Conservation (phyloP, 2,329 filamentous ascomycete species). For the Penicillium sp. region DNA sequence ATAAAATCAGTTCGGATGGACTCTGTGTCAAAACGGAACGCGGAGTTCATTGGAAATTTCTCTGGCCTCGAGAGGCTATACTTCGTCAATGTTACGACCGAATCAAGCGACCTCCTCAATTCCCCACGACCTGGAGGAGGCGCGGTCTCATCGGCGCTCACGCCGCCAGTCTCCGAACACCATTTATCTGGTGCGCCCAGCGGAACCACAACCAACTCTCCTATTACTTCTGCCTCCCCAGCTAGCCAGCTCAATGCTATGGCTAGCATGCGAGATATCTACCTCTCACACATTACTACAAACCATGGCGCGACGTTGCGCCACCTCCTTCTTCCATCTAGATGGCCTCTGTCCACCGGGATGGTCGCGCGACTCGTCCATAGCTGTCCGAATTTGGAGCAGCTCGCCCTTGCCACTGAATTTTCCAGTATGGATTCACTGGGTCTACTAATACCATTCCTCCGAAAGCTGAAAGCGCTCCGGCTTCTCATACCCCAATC, state of each 20-base stretch:
- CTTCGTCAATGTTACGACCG: conserved; percentile 44
- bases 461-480: conserved; percentile 39
- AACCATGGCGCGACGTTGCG: conserved; percentile 52
- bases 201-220: conserved; percentile 20
- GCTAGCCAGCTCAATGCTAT: conserved; percentile 24
- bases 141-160: conserved; percentile 22
- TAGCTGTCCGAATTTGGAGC: conserved; percentile 56
- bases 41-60: conserved; percentile 42
- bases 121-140: conserved; percentile 22
- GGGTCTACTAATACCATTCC: conserved; percentile 38
- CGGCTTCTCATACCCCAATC: conserved; percentile 39
- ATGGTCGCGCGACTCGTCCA: conserved; percentile 52
- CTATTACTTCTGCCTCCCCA: conserved; percentile 21
- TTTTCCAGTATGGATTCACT: conserved; percentile 39
- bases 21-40: conserved; percentile 44
- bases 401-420: conserved; percentile 53
- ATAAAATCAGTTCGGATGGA: conserved; percentile 52
- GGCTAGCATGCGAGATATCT: conserved; percentile 42
- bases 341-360: conserved; percentile 51
- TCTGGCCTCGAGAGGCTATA: conserved; percentile 51
- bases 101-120: conserved; percentile 31
- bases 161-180: conserved; percentile 25
- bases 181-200: conserved; percentile 9
- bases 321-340: conserved; percentile 56
- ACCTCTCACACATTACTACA: conserved; percentile 50